Evolutionary conservation across 805 yeast species (phyloP).

Genomic region (Suhomyces pyralidae): DNA sequence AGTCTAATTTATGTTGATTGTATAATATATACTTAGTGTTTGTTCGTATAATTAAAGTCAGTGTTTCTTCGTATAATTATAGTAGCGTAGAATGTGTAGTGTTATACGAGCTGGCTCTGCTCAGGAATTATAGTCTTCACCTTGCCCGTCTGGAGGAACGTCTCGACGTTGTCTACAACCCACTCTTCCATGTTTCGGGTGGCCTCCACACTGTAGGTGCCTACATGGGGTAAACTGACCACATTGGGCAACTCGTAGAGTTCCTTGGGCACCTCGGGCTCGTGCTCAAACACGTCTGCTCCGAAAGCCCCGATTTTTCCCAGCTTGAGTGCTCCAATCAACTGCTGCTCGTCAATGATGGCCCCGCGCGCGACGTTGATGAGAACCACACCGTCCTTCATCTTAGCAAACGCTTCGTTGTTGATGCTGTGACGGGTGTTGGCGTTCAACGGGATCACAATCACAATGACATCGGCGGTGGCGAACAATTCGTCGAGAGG

Average conservation of each 20-base stretch:
- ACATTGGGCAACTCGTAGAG: conserved; percentile 62
- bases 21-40: too few species aligned
- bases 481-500: conserved; percentile 64
- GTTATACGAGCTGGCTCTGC: conserved; percentile 32
- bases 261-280: conserved; percentile 68
- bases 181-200: conserved; percentile 76
- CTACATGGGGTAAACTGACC: conserved; percentile 85
- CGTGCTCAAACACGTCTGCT: conserved; percentile 72
- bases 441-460: conserved; percentile 74
- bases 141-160: conserved; percentile 61
- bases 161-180: conserved; percentile 64
- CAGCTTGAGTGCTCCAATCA: conserved; percentile 52
- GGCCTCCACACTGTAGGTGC: conserved; percentile 76
- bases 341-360: conserved; percentile 63
- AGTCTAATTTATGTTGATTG: too few species aligned
- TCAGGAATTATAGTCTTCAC: conserved; percentile 84
- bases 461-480: conserved; percentile 64
- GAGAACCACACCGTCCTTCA: conserved; percentile 76
- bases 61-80: too few species aligned
- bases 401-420: conserved; percentile 54
- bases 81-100: too few species aligned
- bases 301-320: conserved; percentile 71
- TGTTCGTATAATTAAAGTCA: too few species aligned
- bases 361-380: conserved; percentile 91
- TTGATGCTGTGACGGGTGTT: conserved; percentile 69